These are phyloP conservation scores for Podospora appendiculata DNA, from an alignment of 495 filamentous ascomycete species.

Conservation along the genomic window DNA sequence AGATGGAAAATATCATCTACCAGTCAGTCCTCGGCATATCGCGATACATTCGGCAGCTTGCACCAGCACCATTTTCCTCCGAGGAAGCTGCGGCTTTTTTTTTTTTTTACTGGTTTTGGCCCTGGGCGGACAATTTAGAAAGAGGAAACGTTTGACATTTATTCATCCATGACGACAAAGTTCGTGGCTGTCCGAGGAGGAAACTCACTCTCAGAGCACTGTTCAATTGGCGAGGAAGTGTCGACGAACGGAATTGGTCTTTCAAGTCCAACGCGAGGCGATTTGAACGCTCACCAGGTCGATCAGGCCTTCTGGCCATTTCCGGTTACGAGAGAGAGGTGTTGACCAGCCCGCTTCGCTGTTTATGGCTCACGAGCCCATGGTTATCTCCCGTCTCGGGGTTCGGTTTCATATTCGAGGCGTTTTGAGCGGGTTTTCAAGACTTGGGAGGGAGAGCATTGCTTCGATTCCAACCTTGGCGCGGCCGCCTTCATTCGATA, in stretches of 20 bases:
- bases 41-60: not conserved
- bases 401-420: not conserved
- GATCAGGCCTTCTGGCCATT: too few species aligned
- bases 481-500: not conserved
- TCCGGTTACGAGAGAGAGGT: too few species aligned
- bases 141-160: not conserved
- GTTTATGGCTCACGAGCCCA: not conserved
- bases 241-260: conserved; percentile 10
- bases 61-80: conserved; percentile 1
- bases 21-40: not conserved
- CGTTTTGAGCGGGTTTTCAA: not conserved
- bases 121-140: conserved; percentile 2
- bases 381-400: not conserved
- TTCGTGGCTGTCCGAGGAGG: not conserved
- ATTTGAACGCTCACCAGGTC: conserved; percentile 2
- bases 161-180: not conserved
- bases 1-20: conserved; percentile 1
- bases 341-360: too few species aligned
- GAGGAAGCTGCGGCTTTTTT: conserved; percentile 3
- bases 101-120: not conserved
- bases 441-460: not conserved
- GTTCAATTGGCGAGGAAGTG: conserved; percentile 18
- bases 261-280: conserved; percentile 20
- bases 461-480: not conserved
- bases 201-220: not conserved